A percentile compares a stretch with the other conserved stretches of the same genome.
Conservation (phyloP, 2,329 filamentous ascomycete species). For the Colletotrichum sojae region DNA sequence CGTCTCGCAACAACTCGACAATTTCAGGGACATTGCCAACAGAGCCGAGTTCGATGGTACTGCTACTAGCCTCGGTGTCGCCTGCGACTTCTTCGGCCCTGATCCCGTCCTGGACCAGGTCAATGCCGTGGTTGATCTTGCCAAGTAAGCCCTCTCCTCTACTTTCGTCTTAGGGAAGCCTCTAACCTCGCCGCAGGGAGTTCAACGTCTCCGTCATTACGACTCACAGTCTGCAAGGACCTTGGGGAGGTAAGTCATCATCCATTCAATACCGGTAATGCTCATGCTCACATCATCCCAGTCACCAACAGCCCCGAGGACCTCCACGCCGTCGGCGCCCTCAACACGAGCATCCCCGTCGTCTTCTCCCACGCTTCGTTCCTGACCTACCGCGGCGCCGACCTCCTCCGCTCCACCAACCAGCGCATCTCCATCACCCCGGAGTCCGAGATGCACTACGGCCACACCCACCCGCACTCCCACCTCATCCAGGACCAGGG, state of each 20-base stretch:
- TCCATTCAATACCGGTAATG: neutral
- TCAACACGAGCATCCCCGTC: constrained; percentile 62
- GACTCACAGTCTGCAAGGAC: constrained; percentile 57
- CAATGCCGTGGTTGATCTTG: constrained; percentile 50
- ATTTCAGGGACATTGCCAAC: constrained; percentile 55
- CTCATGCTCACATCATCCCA: neutral
- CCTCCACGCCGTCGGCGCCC: constrained; percentile 52
- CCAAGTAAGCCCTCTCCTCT: constrained; percentile 45
- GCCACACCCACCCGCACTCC: constrained; percentile 62
- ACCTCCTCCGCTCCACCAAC: constrained; percentile 62
- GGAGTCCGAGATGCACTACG: constrained; percentile 72
- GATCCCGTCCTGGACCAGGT: constrained; percentile 47
- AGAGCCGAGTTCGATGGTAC: constrained; percentile 45
- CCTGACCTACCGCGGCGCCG: constrained; percentile 55
- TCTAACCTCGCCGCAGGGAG: constrained; percentile 42
- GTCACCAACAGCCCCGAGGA: constrained; percentile 56
- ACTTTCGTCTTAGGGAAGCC: neutral
- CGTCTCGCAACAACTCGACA: constrained; percentile 52
- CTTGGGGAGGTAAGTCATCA: constrained; percentile 52
- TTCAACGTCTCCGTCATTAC: constrained; percentile 62
- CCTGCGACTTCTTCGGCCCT: constrained; percentile 56
- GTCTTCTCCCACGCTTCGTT: constrained; percentile 67
- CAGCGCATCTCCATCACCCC: constrained; percentile 70
- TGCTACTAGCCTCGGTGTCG: constrained; percentile 55
- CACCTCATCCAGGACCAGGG: constrained; percentile 64